Evolutionary conservation across 352 stramenopile genomes (phyloP), one percentile per base, ranked within the genome.

Genomic region (Lagenidium giganteum): DNA sequence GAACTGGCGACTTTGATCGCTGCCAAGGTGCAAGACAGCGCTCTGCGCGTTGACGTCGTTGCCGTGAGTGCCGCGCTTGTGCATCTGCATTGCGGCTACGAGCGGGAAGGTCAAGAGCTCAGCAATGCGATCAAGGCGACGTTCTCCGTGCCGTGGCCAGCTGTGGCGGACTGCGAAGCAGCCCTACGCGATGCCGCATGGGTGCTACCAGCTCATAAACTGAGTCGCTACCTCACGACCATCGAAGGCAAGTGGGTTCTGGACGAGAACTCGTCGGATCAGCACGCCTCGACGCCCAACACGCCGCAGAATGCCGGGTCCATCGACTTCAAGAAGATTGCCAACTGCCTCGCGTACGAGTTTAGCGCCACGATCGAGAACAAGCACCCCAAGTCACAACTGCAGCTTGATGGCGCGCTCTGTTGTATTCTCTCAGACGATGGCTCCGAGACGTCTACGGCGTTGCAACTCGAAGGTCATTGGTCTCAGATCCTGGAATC

Each of bases 211-310:
- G 33, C 49, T 5, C 50, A 57, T 0, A 48, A 57, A 34, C 27
- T 78, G 7, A 60, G 73, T 37, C 43, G 56, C 17, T 80, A 77
- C 42, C 33, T 94, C 9, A 57, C 72, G 8, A 79, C 62, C 6
- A 50, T 92, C 27, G 79, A 91, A 48, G 82, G 82, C 8, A 87
- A 92, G 43, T 94, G 82, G 82, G 33, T 85, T 3, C 47, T 70
- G 14, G 82, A 94, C 41, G 82, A 94, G 43, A 88, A 82, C 47
- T 61, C 60, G 1, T 62, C 41, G 31, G 76, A 89, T n/a, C 72
- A 80, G 29, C 63, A 80, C 40, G 66, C 58, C 16, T 61, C 65
- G 8, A 50, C 16, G 32, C 48, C 42, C 22, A 47, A 25, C 21
- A 42, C 39, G 0, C 61, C 66, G 4, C 68, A 75, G 26, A 92